A percentile compares a stretch with the other conserved stretches of the same genome.
Conservation (phyloP, 108 stramenopile species). For the Pseudonitzschia multiseries region DNA sequence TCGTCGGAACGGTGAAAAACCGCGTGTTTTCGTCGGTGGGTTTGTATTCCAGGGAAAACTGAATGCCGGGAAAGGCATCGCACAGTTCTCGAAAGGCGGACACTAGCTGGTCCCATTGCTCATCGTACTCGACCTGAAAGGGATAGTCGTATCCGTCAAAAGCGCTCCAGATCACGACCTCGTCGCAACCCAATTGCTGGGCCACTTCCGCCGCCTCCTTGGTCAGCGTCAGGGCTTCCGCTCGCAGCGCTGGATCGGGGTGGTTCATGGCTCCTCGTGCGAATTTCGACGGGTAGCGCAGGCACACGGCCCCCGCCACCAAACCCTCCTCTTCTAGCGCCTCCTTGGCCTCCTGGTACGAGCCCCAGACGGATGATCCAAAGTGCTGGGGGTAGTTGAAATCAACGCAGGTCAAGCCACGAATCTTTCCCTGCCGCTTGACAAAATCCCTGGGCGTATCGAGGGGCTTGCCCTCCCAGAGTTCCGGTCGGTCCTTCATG, state of each 20-base stretch:
- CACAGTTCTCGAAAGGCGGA: conserved; percentile 77
- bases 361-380: conserved; percentile 33
- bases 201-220: conserved; percentile 70
- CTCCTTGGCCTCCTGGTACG: conserved; percentile 48
- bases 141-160: conserved; percentile 90
- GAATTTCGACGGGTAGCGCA: conserved; percentile 81
- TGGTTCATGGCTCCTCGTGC: conserved; percentile 84
- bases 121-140: conserved; percentile 73
- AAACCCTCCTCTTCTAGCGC: conserved; percentile 62
- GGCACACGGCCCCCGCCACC: conserved; percentile 79
- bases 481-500: conserved; percentile 68
- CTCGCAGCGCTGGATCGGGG: conserved; percentile 52
- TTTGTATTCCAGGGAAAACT: conserved; percentile 84
- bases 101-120: conserved; percentile 79
- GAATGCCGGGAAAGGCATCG: conserved; percentile 78
- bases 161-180: conserved; percentile 86
- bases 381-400: conserved; percentile 92
- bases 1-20: conserved; percentile 86
- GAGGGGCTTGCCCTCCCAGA: neutral
- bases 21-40: conserved; percentile 90
- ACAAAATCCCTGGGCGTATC: conserved; percentile 57
- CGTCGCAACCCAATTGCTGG: conserved; percentile 58
- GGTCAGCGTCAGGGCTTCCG: conserved; percentile 74
- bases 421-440: conserved; percentile 62
- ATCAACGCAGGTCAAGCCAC: conserved; percentile 78